These are phyloP conservation scores for Fraxinus angustifolia DNA, from an alignment of 305 asterid species.

Conservation along the genomic window DNA sequence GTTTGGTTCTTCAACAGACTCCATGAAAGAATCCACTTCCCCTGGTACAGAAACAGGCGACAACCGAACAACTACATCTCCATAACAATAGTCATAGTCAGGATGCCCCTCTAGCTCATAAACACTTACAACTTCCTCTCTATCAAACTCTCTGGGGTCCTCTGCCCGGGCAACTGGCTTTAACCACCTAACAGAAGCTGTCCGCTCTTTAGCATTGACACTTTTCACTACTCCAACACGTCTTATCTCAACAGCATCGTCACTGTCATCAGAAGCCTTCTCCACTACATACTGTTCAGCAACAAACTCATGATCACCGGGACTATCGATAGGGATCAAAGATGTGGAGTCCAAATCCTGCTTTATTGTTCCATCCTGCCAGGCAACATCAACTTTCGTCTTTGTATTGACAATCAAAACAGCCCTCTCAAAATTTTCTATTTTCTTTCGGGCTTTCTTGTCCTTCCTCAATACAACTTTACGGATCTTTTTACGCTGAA, in stretches of 20 bases:
- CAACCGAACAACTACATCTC: conserved; percentile 91
- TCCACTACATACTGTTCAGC: conserved; percentile 94
- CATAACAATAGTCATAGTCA: conserved; percentile 94
- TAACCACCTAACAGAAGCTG: conserved; percentile 91
- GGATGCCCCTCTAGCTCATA: conserved; percentile 98
- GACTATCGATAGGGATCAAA: conserved; percentile 80
- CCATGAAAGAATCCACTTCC: conserved; percentile 28
- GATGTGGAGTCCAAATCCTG: conserved; percentile 55
- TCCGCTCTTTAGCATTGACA: conserved; percentile 84
- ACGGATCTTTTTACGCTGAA: conserved; percentile 80
- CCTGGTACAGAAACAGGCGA: conserved; percentile 61
- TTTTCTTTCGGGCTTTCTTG: conserved; percentile 72
- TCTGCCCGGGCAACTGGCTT: conserved; percentile 80
- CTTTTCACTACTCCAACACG: conserved; percentile 85
- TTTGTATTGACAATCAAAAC: conserved; percentile 60
- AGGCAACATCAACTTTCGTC: conserved; percentile 73
- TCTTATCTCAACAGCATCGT: conserved; percentile 55
- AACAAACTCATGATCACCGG: conserved; percentile 96
- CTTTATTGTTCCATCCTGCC: conserved; percentile 84
- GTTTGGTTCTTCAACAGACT: conserved; percentile 31
- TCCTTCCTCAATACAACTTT: conserved; percentile 76
- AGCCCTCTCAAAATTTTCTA: conserved; percentile 81
- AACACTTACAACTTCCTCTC: conserved; percentile 88
- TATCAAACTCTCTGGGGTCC: conserved; percentile 82
- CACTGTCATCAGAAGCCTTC: conserved; percentile 73